phyloP scores from a whole-genome alignment of 768 basidiomycete species.

The Albatrellus ellisii region DNA sequence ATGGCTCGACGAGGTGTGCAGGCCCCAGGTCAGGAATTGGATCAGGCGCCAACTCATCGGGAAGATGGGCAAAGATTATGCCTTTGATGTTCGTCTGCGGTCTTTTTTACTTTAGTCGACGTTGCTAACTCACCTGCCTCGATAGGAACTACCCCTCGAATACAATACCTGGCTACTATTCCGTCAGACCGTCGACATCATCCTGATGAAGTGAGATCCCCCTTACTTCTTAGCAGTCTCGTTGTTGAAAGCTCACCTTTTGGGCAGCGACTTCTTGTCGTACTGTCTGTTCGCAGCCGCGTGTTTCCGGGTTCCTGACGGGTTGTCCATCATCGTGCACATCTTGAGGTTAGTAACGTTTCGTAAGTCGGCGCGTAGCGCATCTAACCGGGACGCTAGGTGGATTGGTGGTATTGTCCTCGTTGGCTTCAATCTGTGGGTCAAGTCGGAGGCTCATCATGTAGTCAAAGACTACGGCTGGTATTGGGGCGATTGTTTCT shows the following conservation, averaged over 20 bases:
- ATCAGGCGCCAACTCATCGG: constrained; percentile 74
- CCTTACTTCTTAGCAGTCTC: not conserved
- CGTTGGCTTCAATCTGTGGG: constrained; percentile 95
- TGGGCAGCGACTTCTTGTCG: constrained; percentile 78
- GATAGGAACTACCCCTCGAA: constrained; percentile 75
- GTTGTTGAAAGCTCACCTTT: constrained; percentile 3
- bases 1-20: constrained; percentile 72
- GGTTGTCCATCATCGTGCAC: constrained; percentile 13
- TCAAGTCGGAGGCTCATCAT: constrained; percentile 94
- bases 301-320: constrained; percentile 77
- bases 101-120: constrained; percentile 2
- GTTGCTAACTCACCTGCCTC: not conserved
- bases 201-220: constrained; percentile 75
- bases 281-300: constrained; percentile 94
- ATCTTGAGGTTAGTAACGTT: constrained; percentile 1
- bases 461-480: constrained; percentile 98
- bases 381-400: constrained; percentile 25
- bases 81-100: constrained; percentile 60
- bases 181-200: constrained; percentile 90
- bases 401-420: constrained; percentile 82
- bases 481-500: constrained; percentile 94
- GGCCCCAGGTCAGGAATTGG: constrained; percentile 63
- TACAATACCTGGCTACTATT: constrained; percentile 97
- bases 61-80: constrained; percentile 93
- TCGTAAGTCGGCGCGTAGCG: not conserved